A percentile compares a stretch with the other conserved stretches of the same genome.
Conservation (phyloP, 768 basidiomycete genomes). For the Tulasnella sp. region DNA sequence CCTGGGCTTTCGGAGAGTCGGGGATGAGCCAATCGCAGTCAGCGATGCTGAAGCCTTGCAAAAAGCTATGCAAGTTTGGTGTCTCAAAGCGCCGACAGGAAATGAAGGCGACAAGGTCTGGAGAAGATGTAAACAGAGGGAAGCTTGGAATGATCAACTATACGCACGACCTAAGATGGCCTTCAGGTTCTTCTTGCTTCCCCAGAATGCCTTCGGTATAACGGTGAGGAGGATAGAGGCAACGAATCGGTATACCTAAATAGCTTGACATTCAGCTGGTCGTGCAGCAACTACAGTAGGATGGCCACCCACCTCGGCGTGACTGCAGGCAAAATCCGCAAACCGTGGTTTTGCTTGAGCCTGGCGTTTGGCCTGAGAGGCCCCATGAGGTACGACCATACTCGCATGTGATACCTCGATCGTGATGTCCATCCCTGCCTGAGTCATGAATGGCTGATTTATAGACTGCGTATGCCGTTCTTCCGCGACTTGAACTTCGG, state of each 20-base stretch:
- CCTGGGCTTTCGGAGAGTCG: background rate
- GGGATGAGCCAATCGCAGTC: slow-evolving; percentile 71
- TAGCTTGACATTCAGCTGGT: background rate
- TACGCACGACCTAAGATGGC: slow-evolving; percentile 55
- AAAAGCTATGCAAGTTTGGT: slow-evolving; percentile 63
- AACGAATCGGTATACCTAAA: slow-evolving; percentile 68
- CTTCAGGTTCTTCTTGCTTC: slow-evolving; percentile 60
- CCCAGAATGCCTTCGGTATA: slow-evolving; percentile 78
- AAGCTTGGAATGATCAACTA: background rate
- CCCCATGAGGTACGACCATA: slow-evolving; percentile 46
- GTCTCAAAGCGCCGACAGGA: slow-evolving; percentile 76
- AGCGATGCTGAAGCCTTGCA: slow-evolving; percentile 70
- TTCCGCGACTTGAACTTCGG: background rate
- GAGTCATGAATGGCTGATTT: slow-evolving; percentile 43
- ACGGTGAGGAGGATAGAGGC: slow-evolving; percentile 59
- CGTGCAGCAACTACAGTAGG: background rate
- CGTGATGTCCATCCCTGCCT: slow-evolving; percentile 46
- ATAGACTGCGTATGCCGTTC: background rate
- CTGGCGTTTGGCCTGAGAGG: slow-evolving; percentile 49
- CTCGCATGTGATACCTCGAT: slow-evolving; percentile 51
- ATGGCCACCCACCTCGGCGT: slow-evolving; percentile 53
- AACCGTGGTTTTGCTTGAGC: slow-evolving; percentile 65
- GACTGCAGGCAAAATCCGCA: slow-evolving; percentile 65
- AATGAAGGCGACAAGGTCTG: slow-evolving; percentile 76
- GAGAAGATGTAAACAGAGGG: background rate